phyloP scores from a whole-genome alignment of 2,329 filamentous ascomycete genomes.

The Fusarium mexicanum region DNA sequence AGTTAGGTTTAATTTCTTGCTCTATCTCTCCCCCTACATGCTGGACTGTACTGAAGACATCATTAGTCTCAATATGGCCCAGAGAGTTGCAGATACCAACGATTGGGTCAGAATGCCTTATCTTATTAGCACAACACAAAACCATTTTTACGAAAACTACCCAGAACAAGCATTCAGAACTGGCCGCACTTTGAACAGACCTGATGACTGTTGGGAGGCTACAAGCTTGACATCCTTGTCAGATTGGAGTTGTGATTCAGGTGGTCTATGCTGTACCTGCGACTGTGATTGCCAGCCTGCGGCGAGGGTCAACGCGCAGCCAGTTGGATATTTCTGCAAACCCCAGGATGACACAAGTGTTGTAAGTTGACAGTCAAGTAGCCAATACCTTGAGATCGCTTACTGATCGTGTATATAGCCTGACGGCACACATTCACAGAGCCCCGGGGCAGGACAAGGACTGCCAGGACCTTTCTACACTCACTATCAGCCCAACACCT shows the following conservation, averaged over 20 bases:
- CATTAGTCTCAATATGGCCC: conserved; percentile 2
- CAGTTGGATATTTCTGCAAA: background rate
- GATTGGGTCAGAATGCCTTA: background rate
- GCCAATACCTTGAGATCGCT: background rate
- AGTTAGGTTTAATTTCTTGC: too few species aligned
- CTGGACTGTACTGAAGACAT: background rate
- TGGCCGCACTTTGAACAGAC: background rate
- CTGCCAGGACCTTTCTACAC: background rate
- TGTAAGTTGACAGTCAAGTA: background rate
- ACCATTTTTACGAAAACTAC: background rate
- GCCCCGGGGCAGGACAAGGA: background rate
- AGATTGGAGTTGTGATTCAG: conserved; percentile 5
- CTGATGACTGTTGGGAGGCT: conserved; percentile 8
- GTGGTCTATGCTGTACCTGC: conserved; percentile 14
- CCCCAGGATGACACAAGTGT: background rate
- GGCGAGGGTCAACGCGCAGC: background rate
- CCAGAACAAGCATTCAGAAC: background rate
- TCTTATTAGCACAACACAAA: background rate
- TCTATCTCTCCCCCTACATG: background rate
- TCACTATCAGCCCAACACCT: background rate
- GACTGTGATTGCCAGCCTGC: background rate
- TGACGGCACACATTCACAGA: background rate
- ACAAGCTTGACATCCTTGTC: conserved; percentile 4
- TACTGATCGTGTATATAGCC: conserved; percentile 4
- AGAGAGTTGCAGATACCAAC: conserved; percentile 22